Base-by-base conservation (phyloP, 768 basidiomycete genomes). In the Pulveroboletus frians region DNA sequence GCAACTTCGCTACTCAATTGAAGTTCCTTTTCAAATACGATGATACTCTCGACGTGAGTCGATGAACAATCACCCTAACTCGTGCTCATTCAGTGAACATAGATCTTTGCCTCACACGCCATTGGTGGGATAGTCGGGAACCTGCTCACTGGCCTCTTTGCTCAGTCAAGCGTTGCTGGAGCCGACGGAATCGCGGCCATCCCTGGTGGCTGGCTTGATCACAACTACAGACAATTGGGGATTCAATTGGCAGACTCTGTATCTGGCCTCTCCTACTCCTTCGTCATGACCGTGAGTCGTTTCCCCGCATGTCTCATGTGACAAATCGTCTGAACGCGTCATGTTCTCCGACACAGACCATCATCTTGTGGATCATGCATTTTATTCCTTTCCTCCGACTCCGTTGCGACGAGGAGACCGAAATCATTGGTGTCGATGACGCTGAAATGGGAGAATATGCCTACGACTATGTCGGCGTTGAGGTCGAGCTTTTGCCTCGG, bases 1-100 rank as follows among this genome's bases (percentile, higher is more conserved):
- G 91, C 73, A 98, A 98, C 70, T 92, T 91, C 66, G 89, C 92
- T n/a, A 97, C 95, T 4, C 85, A 95, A 59, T 78, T 98, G 64
- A 98, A 97, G 72, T 91, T 88, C 65, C 42, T 88, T 26, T 72
- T 83, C 55, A 73, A 75, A 27, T 89, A 83, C 57, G 89, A 92
- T 52, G 89, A 92, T 62, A 77, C 85, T 13, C 79, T 92, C 15
- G 89, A 92, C 76, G 84, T 87, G 44, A 42, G 82, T 53, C 6
- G 31, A 49, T 5, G 1, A 26, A 1, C n/a, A 35, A 55, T 43
- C 10, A 11, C 8, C n/a, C 31, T 31, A 17, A 14, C 43, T 4
- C 11, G 11, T 46, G 5, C 44, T 49, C 11, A 50, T 18, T 5
- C 3, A 9, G 18, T 15, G 13, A 18, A 47, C 44, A 30, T 43